A percentile compares a stretch with the other conserved stretches of the same genome.
These are phyloP conservation scores for Primulina eburnea DNA, from an alignment of 257 asterid species.

Conservation along the genomic window DNA sequence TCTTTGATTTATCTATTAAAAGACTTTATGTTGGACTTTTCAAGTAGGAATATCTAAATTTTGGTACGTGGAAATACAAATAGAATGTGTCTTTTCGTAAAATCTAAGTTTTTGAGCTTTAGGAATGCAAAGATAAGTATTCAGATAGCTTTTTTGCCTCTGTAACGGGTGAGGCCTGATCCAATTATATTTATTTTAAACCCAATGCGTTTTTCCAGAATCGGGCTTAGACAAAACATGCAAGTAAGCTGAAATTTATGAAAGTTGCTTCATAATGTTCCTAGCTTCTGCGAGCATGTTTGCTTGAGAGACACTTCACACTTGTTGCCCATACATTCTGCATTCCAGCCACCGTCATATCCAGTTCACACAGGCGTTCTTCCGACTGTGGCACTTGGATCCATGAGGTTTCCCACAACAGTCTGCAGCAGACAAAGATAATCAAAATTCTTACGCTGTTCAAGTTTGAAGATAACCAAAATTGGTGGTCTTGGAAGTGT, in stretches of 20 bases:
- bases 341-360: conserved; percentile 43
- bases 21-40: too few relatives aligned
- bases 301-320: conserved; percentile 34
- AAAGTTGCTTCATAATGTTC: conserved; percentile 39
- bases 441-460: neutral
- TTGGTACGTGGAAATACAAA: too few relatives aligned
- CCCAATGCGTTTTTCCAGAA: neutral
- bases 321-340: conserved; percentile 57
- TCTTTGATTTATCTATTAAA: too few relatives aligned
- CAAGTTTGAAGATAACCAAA: neutral
- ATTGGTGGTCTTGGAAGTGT: neutral
- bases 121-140: too few relatives aligned
- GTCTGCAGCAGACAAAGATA: conserved; percentile 37
- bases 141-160: too few relatives aligned
- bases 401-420: conserved; percentile 52
- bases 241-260: conserved; percentile 21
- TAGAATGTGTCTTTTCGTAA: too few relatives aligned
- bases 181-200: too few relatives aligned
- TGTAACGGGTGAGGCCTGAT: too few relatives aligned
- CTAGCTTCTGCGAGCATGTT: conserved; percentile 65
- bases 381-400: conserved; percentile 36
- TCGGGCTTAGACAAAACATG: neutral
- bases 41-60: too few relatives aligned
- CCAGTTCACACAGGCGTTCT: conserved; percentile 37
- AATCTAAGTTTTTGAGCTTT: too few relatives aligned